Conservation (phyloP, 2,329 filamentous ascomycete species). For the Diaporthe humulicola region DNA sequence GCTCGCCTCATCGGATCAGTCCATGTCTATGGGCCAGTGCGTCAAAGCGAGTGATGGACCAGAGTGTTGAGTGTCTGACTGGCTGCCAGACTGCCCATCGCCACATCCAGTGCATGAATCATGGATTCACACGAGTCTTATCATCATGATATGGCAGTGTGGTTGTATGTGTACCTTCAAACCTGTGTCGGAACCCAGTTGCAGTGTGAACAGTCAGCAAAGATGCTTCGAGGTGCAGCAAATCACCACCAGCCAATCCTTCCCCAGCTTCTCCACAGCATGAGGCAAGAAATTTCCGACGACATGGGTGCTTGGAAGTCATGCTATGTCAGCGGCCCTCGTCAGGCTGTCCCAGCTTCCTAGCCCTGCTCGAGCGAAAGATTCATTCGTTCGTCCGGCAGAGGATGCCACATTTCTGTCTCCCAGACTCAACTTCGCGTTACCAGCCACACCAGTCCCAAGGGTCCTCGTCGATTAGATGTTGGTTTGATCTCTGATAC, state of each 20-base stretch:
- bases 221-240: constrained; percentile 7
- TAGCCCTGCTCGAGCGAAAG: background rate
- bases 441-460: background rate
- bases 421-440: background rate
- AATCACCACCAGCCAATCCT: constrained; percentile 22
- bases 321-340: constrained; percentile 14
- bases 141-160: background rate
- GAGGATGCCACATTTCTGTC: background rate
- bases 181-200: background rate
- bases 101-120: constrained; percentile 8
- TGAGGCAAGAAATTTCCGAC: constrained; percentile 24
- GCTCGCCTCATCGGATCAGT: constrained; percentile 12
- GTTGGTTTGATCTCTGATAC: background rate
- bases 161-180: background rate
- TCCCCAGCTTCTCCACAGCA: constrained; percentile 30
- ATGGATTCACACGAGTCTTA: background rate
- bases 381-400: background rate
- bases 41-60: background rate
- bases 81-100: background rate
- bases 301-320: constrained; percentile 4
- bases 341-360: background rate
- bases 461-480: background rate
- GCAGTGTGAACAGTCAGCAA: constrained; percentile 12
- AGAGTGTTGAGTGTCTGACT: background rate
- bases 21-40: background rate